Evolutionary conservation across 257 asterid species (phyloP), one percentile per base, ranked within the genome.

Genomic region (Przewalskia tangutica): DNA sequence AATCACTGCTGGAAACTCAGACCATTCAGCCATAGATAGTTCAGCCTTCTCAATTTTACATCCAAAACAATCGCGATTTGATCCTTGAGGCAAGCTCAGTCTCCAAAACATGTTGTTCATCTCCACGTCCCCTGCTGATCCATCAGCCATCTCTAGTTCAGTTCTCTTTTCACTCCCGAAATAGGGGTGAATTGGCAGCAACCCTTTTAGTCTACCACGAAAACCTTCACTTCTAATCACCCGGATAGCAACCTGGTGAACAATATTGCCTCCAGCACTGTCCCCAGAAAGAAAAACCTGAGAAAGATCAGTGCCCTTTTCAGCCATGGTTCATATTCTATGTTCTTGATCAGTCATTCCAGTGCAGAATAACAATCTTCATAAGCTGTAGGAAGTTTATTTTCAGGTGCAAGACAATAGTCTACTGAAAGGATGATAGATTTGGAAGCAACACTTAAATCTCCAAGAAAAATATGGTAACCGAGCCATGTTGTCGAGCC

Each of bases 261-360:
- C 97, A 44, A 94, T 92, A 56, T 93, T 94, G 9, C 93, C 97
- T 20, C 96, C 97, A 63, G 97, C 97, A 73, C 98, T 94, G 58
- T 94, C 98, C 0, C 98, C 97, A 0, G 90, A 87, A 34, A 94
- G 88, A 81, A 91, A 95, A 60, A 91, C 84, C 2, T 89, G 81
- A 7, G 89, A 81, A 9, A 92, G 91, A 73, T 93, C 90, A 9
- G 90, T 27, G 32, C 90, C 38, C 16, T n/a, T 1, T 46, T 38
- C 14, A 90, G 89, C 93, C 91, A 93, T 10, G 91, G 87, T 46
- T 90, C 96, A 16, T 84, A 3, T 44, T 56, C 23, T 36, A 14
- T 23, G 46, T 76, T 81, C 14, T 81, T 40, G 65, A 62, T 23
- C 40, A 93, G 56, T 95, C 95, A 95, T 59, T 89, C 86, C 20